Percentiles rank a stretch among this genome's conserved stretches.
phyloP scores from a whole-genome alignment of 2,329 filamentous ascomycete species.

The Cladophialophora psammophila region DNA sequence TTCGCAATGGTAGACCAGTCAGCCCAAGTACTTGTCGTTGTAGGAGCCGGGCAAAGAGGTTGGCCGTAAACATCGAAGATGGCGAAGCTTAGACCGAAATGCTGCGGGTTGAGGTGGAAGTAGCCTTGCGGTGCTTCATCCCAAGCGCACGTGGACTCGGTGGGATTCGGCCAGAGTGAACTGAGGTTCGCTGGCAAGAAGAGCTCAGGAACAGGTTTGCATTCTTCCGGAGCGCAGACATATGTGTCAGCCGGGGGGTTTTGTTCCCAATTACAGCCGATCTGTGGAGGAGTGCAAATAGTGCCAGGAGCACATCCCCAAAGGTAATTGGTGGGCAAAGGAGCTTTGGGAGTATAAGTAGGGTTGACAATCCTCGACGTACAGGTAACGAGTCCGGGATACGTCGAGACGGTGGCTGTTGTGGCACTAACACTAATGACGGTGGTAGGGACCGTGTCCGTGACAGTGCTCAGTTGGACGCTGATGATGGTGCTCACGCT shows the following conservation, averaged over 20 bases:
- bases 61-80: conserved; percentile 58
- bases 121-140: conserved; percentile 50
- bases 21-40: conserved; percentile 11
- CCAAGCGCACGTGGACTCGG: conserved; percentile 32
- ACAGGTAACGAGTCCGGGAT: conserved; percentile 40
- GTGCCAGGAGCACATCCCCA: conserved; percentile 56
- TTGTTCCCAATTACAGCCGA: conserved; percentile 50
- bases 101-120: conserved; percentile 69
- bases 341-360: conserved; percentile 43
- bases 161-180: conserved; percentile 12
- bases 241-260: conserved; percentile 50
- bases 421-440: conserved; percentile 17
- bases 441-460: conserved; percentile 16
- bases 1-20: conserved; percentile 16
- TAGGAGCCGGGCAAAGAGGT: conserved; percentile 24
- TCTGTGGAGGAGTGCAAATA: conserved; percentile 51
- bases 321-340: conserved; percentile 46
- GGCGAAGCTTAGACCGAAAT: conserved; percentile 68
- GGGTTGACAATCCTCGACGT: conserved; percentile 44
- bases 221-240: conserved; percentile 51
- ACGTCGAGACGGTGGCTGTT: conserved; percentile 25
- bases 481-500: conserved; percentile 19
- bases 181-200: conserved; percentile 28
- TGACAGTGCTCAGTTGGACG: conserved; percentile 15
- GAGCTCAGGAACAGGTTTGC: conserved; percentile 45